Evolutionary conservation across 2,329 filamentous ascomycete species (phyloP).

Genomic region (Curvularia eragrostidis): DNA sequence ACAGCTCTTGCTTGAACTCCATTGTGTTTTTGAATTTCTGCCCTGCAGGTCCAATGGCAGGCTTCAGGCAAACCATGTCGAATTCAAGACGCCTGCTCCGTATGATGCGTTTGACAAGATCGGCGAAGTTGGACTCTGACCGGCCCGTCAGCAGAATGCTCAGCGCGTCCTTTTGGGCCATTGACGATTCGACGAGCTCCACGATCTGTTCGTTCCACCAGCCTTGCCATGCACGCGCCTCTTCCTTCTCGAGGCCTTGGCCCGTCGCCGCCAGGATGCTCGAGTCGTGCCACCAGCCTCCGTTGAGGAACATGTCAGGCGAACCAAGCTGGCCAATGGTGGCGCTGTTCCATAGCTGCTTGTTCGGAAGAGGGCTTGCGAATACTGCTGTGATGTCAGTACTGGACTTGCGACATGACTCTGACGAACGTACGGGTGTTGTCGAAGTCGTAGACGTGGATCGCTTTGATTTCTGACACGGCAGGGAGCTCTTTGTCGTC

Average conservation of each 20-base stretch:
- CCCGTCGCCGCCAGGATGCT: constrained; percentile 86
- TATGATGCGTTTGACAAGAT: constrained; percentile 82
- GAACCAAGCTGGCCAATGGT: constrained; percentile 79
- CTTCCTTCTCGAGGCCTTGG: constrained; percentile 80
- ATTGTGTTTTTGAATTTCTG: constrained; percentile 84
- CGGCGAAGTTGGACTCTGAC: constrained; percentile 75
- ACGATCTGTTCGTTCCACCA: constrained; percentile 96
- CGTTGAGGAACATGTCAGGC: constrained; percentile 77
- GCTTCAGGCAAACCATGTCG: constrained; percentile 88
- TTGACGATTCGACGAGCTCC: constrained; percentile 79
- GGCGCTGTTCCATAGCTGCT: constrained; percentile 79
- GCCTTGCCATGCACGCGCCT: constrained; percentile 82
- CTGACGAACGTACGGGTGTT: constrained; percentile 74
- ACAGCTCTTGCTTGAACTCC: constrained; percentile 87
- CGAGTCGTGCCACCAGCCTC: constrained; percentile 97
- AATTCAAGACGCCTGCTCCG: constrained; percentile 80
- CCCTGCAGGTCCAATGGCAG: constrained; percentile 77
- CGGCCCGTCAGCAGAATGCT: constrained; percentile 88
- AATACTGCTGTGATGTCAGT: constrained; percentile 68
- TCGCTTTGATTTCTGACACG: constrained; percentile 72
- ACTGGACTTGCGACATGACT: constrained; percentile 6
- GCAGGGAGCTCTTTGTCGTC: constrained; percentile 75
- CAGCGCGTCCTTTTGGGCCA: constrained; percentile 82
- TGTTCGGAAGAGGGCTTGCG: constrained; percentile 86
- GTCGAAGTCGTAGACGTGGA: constrained; percentile 98